Percentiles rank a stretch among this genome's conserved stretches.
These are phyloP conservation scores for Clavispora carvajalis DNA, from an alignment of 805 yeast genomes.

Conservation along the genomic window DNA sequence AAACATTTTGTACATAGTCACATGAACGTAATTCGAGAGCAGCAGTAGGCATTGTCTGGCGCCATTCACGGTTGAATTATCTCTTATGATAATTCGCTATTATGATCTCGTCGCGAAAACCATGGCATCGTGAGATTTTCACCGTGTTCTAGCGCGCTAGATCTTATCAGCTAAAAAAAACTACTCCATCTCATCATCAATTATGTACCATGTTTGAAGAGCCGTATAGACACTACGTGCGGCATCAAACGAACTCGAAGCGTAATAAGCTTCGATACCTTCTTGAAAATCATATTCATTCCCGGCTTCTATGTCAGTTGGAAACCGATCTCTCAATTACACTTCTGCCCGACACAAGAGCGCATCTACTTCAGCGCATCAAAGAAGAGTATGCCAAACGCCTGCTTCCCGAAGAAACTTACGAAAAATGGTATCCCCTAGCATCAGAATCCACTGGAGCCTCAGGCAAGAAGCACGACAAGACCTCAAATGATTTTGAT, in stretches of 20 bases:
- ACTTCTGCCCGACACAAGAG: constrained; percentile 8
- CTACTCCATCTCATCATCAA: background rate
- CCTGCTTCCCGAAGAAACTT: constrained; percentile 11
- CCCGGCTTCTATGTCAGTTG: constrained; percentile 2
- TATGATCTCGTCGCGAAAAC: no score
- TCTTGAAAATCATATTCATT: constrained; percentile 3
- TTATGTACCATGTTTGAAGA: constrained; percentile 12
- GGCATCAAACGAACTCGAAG: constrained; percentile 3
- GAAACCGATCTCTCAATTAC: constrained; percentile 7
- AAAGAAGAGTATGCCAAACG: constrained; percentile 7
- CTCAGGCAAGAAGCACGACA: background rate
- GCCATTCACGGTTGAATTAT: no score
- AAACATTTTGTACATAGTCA: constrained; percentile 5
- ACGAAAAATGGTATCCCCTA: constrained; percentile 11
- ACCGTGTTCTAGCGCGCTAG: background rate
- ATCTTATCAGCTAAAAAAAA: constrained; percentile 1
- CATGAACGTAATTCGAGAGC: background rate
- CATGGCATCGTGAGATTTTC: no score
- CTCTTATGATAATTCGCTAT: no score
- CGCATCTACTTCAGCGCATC: constrained; percentile 14
- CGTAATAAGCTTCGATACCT: constrained; percentile 6
- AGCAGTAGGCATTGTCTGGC: background rate
- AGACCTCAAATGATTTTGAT: constrained; percentile 2
- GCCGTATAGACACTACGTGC: background rate
- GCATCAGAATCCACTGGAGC: background rate